Evolutionary conservation across 169 alveolate genomes (phyloP).

Genomic region (Cryptosporidium canis): DNA sequence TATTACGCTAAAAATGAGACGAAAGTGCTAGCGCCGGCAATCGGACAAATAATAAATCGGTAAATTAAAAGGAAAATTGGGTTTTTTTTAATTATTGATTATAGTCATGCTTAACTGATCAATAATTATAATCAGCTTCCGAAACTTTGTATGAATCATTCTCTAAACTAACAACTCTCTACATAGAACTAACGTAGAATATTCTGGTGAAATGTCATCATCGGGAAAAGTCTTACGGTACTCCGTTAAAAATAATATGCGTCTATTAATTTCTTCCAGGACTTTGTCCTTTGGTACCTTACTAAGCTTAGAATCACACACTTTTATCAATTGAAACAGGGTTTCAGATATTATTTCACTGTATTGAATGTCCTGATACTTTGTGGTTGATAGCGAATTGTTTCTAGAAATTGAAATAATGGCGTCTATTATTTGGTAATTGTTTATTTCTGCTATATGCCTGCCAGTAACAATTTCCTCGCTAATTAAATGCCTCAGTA

Average conservation of each 20-base stretch:
- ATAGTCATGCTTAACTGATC: no score
- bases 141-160: background rate
- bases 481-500: slow-evolving; percentile 30
- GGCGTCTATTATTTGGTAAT: background rate
- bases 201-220: slow-evolving; percentile 63
- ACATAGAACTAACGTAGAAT: background rate
- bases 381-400: background rate
- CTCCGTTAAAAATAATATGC: slow-evolving; percentile 6
- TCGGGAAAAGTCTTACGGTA: slow-evolving; percentile 3
- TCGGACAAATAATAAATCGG: background rate
- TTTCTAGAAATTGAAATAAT: background rate
- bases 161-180: background rate
- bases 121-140: background rate
- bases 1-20: background rate
- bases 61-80: background rate
- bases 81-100: no score
- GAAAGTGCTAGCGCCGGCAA: background rate
- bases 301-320: background rate
- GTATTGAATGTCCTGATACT: slow-evolving; percentile 24
- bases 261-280: background rate
- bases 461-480: background rate
- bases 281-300: background rate
- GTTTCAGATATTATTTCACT: slow-evolving; percentile 45
- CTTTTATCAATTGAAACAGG: background rate
- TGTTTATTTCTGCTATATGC: background rate